Percentiles rank a stretch among this genome's conserved stretches.
Conservation (phyloP, 768 basidiomycete genomes). For the Serendipita indica region DNA sequence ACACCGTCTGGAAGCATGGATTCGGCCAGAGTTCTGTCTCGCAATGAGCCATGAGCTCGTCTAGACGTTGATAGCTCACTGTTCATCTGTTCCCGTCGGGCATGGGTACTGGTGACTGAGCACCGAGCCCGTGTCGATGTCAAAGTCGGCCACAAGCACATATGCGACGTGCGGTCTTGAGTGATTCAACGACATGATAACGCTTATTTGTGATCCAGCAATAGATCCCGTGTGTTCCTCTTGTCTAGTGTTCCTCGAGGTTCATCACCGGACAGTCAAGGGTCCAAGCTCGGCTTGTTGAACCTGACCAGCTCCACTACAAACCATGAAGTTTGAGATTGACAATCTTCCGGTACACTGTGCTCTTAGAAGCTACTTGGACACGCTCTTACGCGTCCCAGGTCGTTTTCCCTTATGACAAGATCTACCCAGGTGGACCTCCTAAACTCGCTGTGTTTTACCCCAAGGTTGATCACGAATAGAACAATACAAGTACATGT, state of each 20-base stretch:
- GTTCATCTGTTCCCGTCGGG: constrained; percentile 85
- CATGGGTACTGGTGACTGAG: constrained; percentile 93
- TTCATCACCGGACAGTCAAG: not conserved
- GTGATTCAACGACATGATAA: too few species aligned
- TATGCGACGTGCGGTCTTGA: constrained; percentile 40
- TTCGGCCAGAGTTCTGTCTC: constrained; percentile 74
- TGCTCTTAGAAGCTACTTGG: constrained; percentile 10
- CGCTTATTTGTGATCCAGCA: too few species aligned
- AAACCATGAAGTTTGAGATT: constrained; percentile 63
- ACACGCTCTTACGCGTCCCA: constrained; percentile 19
- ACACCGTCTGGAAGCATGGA: constrained; percentile 98
- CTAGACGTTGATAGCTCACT: constrained; percentile 32
- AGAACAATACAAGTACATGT: constrained; percentile 99
- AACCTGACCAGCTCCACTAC: not conserved
- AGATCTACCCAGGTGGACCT: constrained; percentile 79
- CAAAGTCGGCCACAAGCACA: constrained; percentile 95
- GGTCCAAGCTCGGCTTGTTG: not conserved
- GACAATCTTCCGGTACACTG: constrained; percentile 54
- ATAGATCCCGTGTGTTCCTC: too few species aligned
- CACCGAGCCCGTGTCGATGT: constrained; percentile 88
- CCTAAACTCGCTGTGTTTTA: not conserved
- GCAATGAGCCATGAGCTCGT: constrained; percentile 10
- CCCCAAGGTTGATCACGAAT: constrained; percentile 1
- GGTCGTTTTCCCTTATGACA: constrained; percentile 88
- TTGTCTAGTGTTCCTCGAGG: too few species aligned